phyloP scores from a whole-genome alignment of 2,329 filamentous ascomycete genomes.

The Davidsoniella neocaledoniae region DNA sequence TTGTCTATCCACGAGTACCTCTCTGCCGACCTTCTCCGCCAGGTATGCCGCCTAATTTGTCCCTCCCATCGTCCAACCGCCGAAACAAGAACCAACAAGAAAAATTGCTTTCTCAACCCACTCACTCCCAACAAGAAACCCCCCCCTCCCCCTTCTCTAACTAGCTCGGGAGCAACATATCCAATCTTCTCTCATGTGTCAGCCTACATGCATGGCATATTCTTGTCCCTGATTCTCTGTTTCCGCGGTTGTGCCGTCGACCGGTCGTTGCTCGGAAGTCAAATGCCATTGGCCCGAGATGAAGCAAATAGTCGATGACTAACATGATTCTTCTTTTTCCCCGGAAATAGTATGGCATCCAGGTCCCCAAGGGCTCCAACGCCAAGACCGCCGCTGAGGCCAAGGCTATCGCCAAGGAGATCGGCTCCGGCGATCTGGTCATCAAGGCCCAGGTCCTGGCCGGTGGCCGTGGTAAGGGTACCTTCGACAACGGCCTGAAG shows the following conservation, averaged over 20 bases:
- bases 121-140: too few species aligned
- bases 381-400: conserved; percentile 74
- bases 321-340: conserved; percentile 9
- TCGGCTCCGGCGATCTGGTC: conserved; percentile 91
- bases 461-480: conserved; percentile 92
- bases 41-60: conserved; percentile 28
- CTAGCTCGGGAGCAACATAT: too few species aligned
- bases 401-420: conserved; percentile 75
- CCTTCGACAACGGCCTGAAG: conserved; percentile 97
- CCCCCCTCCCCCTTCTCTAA: too few species aligned
- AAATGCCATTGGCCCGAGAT: neutral
- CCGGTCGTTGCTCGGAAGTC: neutral
- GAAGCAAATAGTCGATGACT: conserved; percentile 10
- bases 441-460: conserved; percentile 99
- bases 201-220: neutral
- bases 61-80: neutral
- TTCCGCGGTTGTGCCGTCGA: neutral
- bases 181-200: too few species aligned
- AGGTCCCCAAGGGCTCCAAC: conserved; percentile 78
- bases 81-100: too few species aligned
- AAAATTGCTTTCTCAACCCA: too few species aligned
- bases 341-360: conserved; percentile 64
- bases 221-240: neutral
- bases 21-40: conserved; percentile 74
- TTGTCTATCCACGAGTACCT: conserved; percentile 98